phyloP scores from a whole-genome alignment of 2,329 filamentous ascomycete species.

The Xylariales sp. region DNA sequence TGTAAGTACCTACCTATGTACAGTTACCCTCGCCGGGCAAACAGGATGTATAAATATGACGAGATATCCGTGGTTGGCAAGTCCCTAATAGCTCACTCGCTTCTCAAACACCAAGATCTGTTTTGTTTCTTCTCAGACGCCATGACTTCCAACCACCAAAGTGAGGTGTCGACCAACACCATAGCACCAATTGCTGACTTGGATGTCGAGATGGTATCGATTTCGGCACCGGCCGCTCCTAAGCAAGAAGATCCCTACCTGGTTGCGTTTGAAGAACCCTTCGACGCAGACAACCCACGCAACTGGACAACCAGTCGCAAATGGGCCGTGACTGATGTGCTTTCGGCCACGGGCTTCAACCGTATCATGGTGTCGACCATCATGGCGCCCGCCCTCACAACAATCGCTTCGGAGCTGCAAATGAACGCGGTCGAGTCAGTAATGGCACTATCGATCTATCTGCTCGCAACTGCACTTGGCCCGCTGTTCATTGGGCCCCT shows the following conservation, averaged over 20 bases:
- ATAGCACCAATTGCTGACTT: no score
- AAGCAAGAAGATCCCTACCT: constrained; percentile 12
- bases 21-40: no score
- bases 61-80: no score
- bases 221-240: no score
- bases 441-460: constrained; percentile 44
- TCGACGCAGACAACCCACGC: constrained; percentile 32
- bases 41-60: no score
- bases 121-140: no score
- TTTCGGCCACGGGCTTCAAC: constrained; percentile 46
- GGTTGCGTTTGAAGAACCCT: constrained; percentile 18
- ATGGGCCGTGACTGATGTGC: constrained; percentile 44
- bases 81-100: no score
- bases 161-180: no score
- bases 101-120: no score
- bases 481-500: constrained; percentile 31
- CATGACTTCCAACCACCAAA: no score
- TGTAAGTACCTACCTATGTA: no score
- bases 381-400: constrained; percentile 44
- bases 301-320: constrained; percentile 36
- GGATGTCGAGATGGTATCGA: no score
- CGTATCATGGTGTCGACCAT: constrained; percentile 48
- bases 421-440: constrained; percentile 44
- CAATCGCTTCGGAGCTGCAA: constrained; percentile 45
- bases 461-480: constrained; percentile 44